These are phyloP conservation scores for Marasmius sp. DNA, from an alignment of 1,284 basidiomycete species.

Conservation along the genomic window DNA sequence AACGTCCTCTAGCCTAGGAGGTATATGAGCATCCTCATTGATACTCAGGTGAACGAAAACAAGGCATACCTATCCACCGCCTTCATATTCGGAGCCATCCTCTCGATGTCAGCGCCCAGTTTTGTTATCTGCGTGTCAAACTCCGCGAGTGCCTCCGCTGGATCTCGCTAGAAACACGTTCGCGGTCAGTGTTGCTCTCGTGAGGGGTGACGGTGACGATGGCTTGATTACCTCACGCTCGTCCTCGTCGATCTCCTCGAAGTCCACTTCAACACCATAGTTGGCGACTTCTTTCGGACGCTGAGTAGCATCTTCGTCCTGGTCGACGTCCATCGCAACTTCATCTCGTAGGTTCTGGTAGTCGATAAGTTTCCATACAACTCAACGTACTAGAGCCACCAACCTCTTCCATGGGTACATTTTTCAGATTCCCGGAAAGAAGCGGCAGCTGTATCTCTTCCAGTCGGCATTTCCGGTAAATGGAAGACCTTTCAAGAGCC, in stretches of 20 bases:
- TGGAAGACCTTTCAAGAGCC: constrained; percentile 80
- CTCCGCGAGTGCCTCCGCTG: constrained; percentile 67
- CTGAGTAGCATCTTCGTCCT: constrained; percentile 78
- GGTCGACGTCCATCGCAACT: constrained; percentile 89
- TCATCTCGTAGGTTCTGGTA: constrained; percentile 75
- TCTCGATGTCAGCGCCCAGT: constrained; percentile 83
- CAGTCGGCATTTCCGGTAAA: constrained; percentile 90
- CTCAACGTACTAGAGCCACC: constrained; percentile 14
- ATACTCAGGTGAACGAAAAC: not conserved
- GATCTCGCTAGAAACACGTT: constrained; percentile 51
- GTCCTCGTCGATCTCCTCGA: constrained; percentile 77
- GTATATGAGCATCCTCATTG: constrained; percentile 1
- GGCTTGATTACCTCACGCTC: constrained; percentile 67
- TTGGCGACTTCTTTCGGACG: constrained; percentile 72
- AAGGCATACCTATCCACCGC: constrained; percentile 77
- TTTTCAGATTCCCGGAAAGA: constrained; percentile 71
- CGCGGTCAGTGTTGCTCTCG: not conserved
- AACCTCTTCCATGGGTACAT: constrained; percentile 95
- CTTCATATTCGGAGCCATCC: constrained; percentile 96
- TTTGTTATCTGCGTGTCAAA: constrained; percentile 79
- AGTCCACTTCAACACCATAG: constrained; percentile 92
- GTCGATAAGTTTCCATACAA: not conserved
- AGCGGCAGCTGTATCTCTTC: constrained; percentile 92
- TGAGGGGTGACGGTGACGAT: not conserved
- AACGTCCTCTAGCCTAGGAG: constrained; percentile 88